Base-by-base conservation (phyloP, 2,329 filamentous ascomycete genomes). In the Xylariaceae sp. region DNA sequence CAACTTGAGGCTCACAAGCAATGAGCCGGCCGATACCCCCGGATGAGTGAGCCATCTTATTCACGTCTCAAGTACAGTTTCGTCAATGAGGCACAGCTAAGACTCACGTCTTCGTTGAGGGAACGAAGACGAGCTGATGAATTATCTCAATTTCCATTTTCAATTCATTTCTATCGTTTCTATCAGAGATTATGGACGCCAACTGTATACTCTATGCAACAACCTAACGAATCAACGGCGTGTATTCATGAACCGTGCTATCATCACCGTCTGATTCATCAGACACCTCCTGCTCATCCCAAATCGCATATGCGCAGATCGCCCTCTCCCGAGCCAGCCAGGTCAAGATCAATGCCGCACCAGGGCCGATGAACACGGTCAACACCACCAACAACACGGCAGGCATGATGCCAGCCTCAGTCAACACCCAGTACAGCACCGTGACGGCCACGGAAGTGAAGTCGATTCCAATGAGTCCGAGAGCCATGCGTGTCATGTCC, bases 351-450 rank as follows among this genome's bases (percentile, higher is more conserved):
- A 76, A 60, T 0, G 74, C 74, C 0, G 74, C 74, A 0, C 75
- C 75, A 0, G 75, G 74, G 0, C 75, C 75, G 3, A 75, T 51
- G 6, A 73, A 23, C 0, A 71, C 35, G 0, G 72, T 72, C 0
- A 63, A 56, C 4, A 60, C 64, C 4, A 72, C 53, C 62, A 71
- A 66, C 8, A 70, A 57, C 1, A 65, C 44, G 3, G 67, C 66
- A 4, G 70, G 70, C 7, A 70, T 68, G 74, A 76, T 76, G 15
- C 80, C 80, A 0, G 77, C 76, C 68, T 83, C 81, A 13, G 80
- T 77, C 45, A 82, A 68, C 39, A 82, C 69, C 80, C 80, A 83
- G 67, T 82, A 83, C 37, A 82, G 62, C 3, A 81, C 76, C 1
- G 80, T 81, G 64, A 77, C 69, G 1, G 69, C 72, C 50, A 81